These are phyloP conservation scores for Purpureocillium lavendulum DNA, from an alignment of 2,329 filamentous ascomycete species.

Conservation along the genomic window DNA sequence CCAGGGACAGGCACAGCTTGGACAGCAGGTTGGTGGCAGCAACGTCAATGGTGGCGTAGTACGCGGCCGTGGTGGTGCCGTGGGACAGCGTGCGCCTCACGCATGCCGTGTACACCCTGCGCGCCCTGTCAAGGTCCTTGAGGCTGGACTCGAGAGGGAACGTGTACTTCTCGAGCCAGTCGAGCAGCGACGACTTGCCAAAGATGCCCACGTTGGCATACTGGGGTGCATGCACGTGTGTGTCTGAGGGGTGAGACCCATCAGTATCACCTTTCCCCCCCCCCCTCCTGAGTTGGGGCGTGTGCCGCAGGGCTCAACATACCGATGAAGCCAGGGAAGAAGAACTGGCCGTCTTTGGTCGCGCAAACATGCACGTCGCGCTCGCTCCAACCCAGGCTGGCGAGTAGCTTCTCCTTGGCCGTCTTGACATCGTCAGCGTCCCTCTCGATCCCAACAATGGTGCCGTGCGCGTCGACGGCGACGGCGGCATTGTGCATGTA, in stretches of 20 bases:
- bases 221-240: slow-evolving; percentile 90
- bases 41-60: slow-evolving; percentile 87
- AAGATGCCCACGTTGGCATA: slow-evolving; percentile 94
- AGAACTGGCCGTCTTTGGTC: slow-evolving; percentile 52
- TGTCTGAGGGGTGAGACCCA: slow-evolving; percentile 49
- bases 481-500: slow-evolving; percentile 42
- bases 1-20: slow-evolving; percentile 66
- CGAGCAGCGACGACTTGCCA: slow-evolving; percentile 82
- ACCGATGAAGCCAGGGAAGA: slow-evolving; percentile 80
- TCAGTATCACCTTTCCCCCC: background rate
- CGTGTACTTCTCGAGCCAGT: slow-evolving; percentile 92
- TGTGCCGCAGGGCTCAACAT: slow-evolving; percentile 14
- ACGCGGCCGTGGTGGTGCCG: slow-evolving; percentile 90
- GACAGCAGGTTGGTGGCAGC: slow-evolving; percentile 85
- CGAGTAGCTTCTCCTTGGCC: slow-evolving; percentile 23
- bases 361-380: slow-evolving; percentile 27
- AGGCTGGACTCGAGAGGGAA: slow-evolving; percentile 86
- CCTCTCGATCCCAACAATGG: slow-evolving; percentile 39
- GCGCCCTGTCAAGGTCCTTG: slow-evolving; percentile 51
- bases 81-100: slow-evolving; percentile 75
- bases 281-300: background rate
- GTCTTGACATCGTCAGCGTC: slow-evolving; percentile 21
- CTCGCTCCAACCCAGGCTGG: slow-evolving; percentile 35
- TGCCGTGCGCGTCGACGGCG: slow-evolving; percentile 40
- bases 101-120: slow-evolving; percentile 66